Conservation (phyloP, 2,329 filamentous ascomycete species). For the Calonectria leucothoes region DNA sequence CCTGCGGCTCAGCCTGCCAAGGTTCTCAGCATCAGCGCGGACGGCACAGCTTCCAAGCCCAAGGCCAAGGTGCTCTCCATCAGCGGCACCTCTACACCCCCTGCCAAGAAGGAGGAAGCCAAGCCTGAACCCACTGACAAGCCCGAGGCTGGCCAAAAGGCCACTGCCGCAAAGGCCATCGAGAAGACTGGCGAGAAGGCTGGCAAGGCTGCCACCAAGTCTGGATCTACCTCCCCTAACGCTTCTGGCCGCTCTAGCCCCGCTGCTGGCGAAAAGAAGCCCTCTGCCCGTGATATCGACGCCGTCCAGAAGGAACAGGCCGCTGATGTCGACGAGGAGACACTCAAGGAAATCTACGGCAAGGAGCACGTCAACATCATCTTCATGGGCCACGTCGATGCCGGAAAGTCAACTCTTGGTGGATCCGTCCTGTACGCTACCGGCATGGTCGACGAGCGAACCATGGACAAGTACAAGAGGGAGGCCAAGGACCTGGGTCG, state of each 20-base stretch:
- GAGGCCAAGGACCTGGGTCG: conserved; percentile 96
- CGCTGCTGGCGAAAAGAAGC: conserved; percentile 67
- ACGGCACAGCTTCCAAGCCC: conserved; percentile 65
- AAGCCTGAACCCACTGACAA: conserved; percentile 62
- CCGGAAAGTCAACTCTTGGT: conserved; percentile 95
- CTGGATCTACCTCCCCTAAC: conserved; percentile 80
- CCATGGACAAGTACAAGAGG: conserved; percentile 96
- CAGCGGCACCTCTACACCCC: conserved; percentile 43
- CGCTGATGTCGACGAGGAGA: conserved; percentile 77
- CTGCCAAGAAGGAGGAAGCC: conserved; percentile 57
- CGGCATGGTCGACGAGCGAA: conserved; percentile 99
- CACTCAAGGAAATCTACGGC: conserved; percentile 94
- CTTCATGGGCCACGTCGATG: conserved; percentile 98
- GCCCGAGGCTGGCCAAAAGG: conserved; percentile 82
- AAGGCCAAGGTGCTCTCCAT: conserved; percentile 62
- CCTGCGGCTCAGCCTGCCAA: conserved; percentile 65
- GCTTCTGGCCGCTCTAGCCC: conserved; percentile 89
- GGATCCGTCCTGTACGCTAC: conserved; percentile 93
- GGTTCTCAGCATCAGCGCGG: conserved; percentile 76
- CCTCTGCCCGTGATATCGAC: conserved; percentile 74
- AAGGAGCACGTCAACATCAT: conserved; percentile 96
- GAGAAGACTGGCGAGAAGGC: conserved; percentile 85
- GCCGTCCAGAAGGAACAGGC: conserved; percentile 86
- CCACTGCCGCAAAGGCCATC: conserved; percentile 88
- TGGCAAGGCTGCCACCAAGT: conserved; percentile 53